Base-by-base conservation (phyloP, 139 green algal species). In the Gonium pectorale region DNA sequence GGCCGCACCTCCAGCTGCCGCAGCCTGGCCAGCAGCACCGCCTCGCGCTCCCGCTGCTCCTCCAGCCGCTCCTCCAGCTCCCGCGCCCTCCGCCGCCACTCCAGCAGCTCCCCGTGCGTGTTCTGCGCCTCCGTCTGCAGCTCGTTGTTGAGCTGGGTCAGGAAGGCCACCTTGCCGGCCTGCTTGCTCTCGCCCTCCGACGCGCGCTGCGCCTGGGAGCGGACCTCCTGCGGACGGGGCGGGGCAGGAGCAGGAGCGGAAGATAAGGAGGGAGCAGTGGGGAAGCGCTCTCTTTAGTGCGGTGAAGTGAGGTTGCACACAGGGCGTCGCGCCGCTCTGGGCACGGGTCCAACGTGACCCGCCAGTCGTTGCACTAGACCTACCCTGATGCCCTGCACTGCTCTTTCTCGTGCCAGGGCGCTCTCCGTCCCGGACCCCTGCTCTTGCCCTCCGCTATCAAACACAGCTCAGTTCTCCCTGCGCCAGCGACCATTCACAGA, bases 71-170 rank as follows among this genome's bases (percentile, higher is more conserved):
- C 78, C 43, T 84, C 62, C 44, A 75, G 26, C 46, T 66, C 63
- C 63, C 78, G 62, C 13, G 26, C 62, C 78, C n/a, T 56, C 43
- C 35, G 37, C 78, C 43, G 37, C 62, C 37, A 11, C 31, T 84
- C 62, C 40, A 67, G 26, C 33, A 74, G 33, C 46, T 84, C 78
- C 11, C 62, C 78, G 26, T 33, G 21, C 11, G 35, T 29, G 31
- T 75, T 33, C 60, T 75, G 78, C 44, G 44, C 31, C 78, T 84
- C 31, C 33, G 43, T 63, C 62, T 84, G 78, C 59, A 82, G 56
- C 40, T 38, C 75, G 29, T 71, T 22, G 59, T 71, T 82, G n/a
- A 72, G 19, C 51, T n/a, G 40, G n/a, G 33, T 27, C 59, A 62
- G 49, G 60, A 31, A 24, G 1, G 51, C 35, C 35, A 52, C 29